These are phyloP conservation scores for Ligustrum vulgare DNA, from an alignment of 257 asterid genomes.

Conservation along the genomic window DNA sequence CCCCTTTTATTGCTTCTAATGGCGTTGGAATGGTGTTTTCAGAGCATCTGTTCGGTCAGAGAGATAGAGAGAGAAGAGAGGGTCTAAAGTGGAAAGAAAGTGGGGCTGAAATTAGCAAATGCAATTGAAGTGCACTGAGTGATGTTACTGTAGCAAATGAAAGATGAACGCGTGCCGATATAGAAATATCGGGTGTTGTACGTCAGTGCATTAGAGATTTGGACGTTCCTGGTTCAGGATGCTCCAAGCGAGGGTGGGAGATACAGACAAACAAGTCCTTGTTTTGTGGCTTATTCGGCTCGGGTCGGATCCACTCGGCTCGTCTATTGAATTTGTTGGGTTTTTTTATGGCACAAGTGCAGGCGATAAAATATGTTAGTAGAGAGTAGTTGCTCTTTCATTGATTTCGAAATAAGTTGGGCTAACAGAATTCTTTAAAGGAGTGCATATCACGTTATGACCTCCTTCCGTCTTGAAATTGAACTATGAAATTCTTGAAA, in stretches of 20 bases:
- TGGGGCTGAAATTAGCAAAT: slow-evolving; percentile 20
- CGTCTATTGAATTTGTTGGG: neutral
- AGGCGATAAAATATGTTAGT: too few species aligned
- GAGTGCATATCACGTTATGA: too few species aligned
- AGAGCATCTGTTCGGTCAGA: slow-evolving; percentile 30
- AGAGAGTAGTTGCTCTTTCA: too few species aligned
- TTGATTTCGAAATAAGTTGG: too few species aligned
- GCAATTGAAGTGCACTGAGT: slow-evolving; percentile 13
- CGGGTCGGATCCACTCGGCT: neutral
- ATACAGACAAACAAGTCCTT: neutral
- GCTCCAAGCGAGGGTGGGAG: neutral
- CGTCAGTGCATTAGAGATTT: neutral
- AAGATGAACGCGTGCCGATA: slow-evolving; percentile 15
- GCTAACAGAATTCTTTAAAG: too few species aligned
- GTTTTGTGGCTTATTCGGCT: neutral
- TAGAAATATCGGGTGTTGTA: neutral
- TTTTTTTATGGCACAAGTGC: too few species aligned
- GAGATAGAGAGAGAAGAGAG: slow-evolving; percentile 16
- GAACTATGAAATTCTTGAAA: too few species aligned
- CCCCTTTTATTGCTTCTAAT: slow-evolving; percentile 11
- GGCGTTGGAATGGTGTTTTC: slow-evolving; percentile 40
- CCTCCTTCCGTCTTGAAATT: too few species aligned
- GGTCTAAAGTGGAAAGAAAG: slow-evolving; percentile 38
- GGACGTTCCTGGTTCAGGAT: neutral
- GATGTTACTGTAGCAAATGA: slow-evolving; percentile 28